phyloP scores from a whole-genome alignment of 176 grass and related monocot species.

The Triticum dicoccoides region DNA sequence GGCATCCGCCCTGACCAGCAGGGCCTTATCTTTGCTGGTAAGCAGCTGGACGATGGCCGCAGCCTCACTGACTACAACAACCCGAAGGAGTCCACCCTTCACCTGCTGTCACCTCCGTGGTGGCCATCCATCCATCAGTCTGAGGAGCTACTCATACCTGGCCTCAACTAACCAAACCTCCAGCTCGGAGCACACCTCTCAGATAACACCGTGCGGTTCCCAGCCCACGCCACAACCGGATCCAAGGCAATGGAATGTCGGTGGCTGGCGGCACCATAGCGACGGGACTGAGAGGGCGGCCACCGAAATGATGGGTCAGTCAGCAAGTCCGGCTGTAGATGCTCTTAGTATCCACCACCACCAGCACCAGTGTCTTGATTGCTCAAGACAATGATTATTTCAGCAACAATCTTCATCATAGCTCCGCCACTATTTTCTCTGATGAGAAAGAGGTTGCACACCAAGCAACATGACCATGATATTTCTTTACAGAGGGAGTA shows the following conservation, averaged over 20 bases:
- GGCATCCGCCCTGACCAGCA: too few relatives aligned
- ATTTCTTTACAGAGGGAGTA: too few relatives aligned
- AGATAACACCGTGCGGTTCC: conserved; percentile 8
- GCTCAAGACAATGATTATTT: not conserved
- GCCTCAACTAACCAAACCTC: too few relatives aligned
- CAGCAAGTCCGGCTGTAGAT: too few relatives aligned
- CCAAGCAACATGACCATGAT: not conserved
- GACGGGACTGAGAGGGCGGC: not conserved
- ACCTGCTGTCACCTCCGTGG: too few relatives aligned
- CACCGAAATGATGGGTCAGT: not conserved
- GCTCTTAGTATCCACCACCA: not conserved
- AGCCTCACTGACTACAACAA: too few relatives aligned
- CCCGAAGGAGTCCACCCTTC: too few relatives aligned
- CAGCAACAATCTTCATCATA: not conserved
- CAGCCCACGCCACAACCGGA: not conserved
- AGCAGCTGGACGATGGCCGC: too few relatives aligned
- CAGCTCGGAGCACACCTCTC: not conserved
- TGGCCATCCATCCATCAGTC: not conserved
- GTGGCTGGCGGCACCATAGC: conserved; percentile 20
- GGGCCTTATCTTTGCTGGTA: too few relatives aligned
- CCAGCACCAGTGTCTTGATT: not conserved
- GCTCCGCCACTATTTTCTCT: not conserved
- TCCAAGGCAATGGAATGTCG: not conserved
- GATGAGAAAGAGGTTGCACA: not conserved
- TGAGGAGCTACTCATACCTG: too few relatives aligned